phyloP scores from a whole-genome alignment of 768 basidiomycete species.

The Macrolepiota dolichaula region DNA sequence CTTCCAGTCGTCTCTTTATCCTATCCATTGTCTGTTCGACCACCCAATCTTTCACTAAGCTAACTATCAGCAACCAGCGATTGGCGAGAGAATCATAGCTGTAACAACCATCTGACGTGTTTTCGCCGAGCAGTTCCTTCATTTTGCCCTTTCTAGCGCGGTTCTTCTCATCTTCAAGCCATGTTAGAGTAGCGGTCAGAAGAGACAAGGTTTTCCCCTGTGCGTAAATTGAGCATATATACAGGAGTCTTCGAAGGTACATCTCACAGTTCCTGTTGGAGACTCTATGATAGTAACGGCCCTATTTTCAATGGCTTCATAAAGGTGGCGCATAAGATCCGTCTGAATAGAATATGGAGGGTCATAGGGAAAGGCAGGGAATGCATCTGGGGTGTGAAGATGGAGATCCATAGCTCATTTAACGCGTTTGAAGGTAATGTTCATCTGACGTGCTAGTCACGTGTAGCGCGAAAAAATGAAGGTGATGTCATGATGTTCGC shows the following conservation, averaged over 20 bases:
- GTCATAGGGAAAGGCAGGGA: slow-evolving; percentile 81
- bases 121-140: slow-evolving; percentile 31
- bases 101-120: slow-evolving; percentile 24
- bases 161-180: slow-evolving; percentile 67
- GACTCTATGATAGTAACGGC: slow-evolving; percentile 84
- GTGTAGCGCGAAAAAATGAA: background rate
- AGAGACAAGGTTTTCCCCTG: slow-evolving; percentile 88
- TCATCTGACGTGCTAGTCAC: background rate
- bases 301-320: slow-evolving; percentile 68
- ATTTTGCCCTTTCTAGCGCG: slow-evolving; percentile 68
- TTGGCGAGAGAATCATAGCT: background rate
- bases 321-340: slow-evolving; percentile 86
- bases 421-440: background rate
- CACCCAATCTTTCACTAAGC: slow-evolving; percentile 71
- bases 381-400: slow-evolving; percentile 62
- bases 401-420: slow-evolving; percentile 25
- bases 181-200: slow-evolving; percentile 71
- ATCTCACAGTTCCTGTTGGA: slow-evolving; percentile 80
- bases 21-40: slow-evolving; percentile 66
- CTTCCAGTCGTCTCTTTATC: slow-evolving; percentile 62
- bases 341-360: slow-evolving; percentile 83
- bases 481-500: background rate
- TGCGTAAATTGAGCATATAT: background rate
- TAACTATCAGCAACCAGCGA: background rate
- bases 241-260: background rate